Evolutionary conservation across 129 eudicot species (phyloP).

Genomic region (Daucus carota): DNA sequence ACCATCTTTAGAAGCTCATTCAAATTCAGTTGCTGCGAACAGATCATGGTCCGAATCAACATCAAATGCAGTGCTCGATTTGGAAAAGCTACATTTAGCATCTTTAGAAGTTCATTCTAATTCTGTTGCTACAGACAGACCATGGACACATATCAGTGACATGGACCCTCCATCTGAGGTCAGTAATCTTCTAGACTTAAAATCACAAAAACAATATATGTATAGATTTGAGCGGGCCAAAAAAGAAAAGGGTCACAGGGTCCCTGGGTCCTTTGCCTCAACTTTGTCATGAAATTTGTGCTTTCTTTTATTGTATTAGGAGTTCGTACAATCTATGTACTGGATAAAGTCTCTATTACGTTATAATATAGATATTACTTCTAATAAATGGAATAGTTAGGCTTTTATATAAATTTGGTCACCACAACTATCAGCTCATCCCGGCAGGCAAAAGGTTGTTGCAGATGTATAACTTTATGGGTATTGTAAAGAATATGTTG

Average conservation of each 20-base stretch:
- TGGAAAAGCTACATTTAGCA: slow-evolving; percentile 53
- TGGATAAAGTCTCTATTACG: not conserved
- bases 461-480: not conserved
- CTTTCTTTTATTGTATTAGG: not conserved
- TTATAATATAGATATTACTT: not conserved
- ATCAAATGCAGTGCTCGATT: slow-evolving; percentile 47
- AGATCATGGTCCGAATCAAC: slow-evolving; percentile 57
- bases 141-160: slow-evolving; percentile 39
- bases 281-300: not conserved
- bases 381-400: not conserved
- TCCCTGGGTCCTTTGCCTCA: not conserved
- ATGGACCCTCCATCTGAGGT: slow-evolving; percentile 45
- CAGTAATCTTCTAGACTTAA: slow-evolving; percentile 15
- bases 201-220: not conserved
- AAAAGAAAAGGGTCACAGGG: not conserved
- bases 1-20: slow-evolving; percentile 50
- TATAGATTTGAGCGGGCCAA: not conserved
- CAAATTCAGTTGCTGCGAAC: slow-evolving; percentile 44
- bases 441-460: not conserved
- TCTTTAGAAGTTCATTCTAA: slow-evolving; percentile 52
- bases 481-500: not conserved
- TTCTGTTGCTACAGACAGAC: slow-evolving; percentile 32
- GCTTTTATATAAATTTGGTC: not conserved
- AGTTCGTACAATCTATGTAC: not conserved
- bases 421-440: not conserved